A percentile compares a stretch with the other conserved stretches of the same genome.
Conservation (phyloP, 805 yeast species). For the Candida railenensis region DNA sequence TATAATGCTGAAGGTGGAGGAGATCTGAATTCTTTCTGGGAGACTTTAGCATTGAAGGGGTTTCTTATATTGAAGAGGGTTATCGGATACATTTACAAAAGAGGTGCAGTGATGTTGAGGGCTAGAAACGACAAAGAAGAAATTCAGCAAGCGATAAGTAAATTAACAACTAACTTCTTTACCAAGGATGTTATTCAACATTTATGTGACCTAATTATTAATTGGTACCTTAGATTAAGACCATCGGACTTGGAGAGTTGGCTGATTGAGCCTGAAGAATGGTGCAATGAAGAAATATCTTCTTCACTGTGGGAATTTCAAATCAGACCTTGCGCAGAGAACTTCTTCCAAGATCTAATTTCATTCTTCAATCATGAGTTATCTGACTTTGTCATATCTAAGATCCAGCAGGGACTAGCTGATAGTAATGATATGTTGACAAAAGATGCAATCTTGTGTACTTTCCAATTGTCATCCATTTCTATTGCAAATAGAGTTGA, state of each 20-base stretch:
- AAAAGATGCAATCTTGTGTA: constrained; percentile 79
- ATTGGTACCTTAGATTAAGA: constrained; percentile 70
- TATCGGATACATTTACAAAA: constrained; percentile 59
- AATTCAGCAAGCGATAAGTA: constrained; percentile 52
- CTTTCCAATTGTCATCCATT: constrained; percentile 75
- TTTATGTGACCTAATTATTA: constrained; percentile 65
- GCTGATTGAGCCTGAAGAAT: constrained; percentile 88
- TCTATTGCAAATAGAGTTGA: constrained; percentile 65
- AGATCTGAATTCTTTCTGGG: constrained; percentile 57
- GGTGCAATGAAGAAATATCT: constrained; percentile 79
- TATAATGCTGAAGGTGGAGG: constrained; percentile 32
- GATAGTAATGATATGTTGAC: constrained; percentile 52
- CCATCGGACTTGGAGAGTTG: constrained; percentile 80
- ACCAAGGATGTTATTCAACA: constrained; percentile 54
- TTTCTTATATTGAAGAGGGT: constrained; percentile 64
- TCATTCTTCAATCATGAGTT: constrained; percentile 58
- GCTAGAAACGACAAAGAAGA: constrained; percentile 67
- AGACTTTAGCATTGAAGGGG: constrained; percentile 63
- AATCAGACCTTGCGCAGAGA: constrained; percentile 83
- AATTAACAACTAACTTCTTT: constrained; percentile 55
- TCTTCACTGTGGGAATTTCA: constrained; percentile 75
- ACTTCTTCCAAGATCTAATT: constrained; percentile 74
- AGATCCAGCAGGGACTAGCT: constrained; percentile 47
- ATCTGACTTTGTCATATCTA: constrained; percentile 54
- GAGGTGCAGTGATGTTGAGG: constrained; percentile 65